Conservation (phyloP, 1,284 basidiomycete species). For the Heterobasidion parviporum region DNA sequence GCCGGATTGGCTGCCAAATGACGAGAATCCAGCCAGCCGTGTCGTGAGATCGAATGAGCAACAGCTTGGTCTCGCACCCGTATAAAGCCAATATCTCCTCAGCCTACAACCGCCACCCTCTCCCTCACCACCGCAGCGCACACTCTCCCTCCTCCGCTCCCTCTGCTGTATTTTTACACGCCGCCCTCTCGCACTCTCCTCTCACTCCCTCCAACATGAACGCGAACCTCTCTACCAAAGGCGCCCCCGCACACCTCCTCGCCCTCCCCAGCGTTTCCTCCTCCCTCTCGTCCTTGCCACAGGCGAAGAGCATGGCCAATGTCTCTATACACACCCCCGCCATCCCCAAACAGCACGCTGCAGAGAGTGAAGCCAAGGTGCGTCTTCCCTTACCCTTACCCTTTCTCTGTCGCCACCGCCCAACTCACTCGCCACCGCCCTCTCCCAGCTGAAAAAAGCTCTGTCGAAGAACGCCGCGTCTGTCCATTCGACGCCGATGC, state of each 20-base stretch:
- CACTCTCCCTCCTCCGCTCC: constrained; percentile 1
- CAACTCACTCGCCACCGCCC: neutral
- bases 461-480: constrained; percentile 11
- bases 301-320: constrained; percentile 57
- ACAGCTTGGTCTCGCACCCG: constrained; percentile 14
- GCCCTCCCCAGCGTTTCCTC: constrained; percentile 63
- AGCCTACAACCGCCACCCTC: constrained; percentile 7
- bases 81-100: constrained; percentile 19
- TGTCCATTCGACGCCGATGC: constrained; percentile 2
- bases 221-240: constrained; percentile 8
- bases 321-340: constrained; percentile 58
- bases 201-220: constrained; percentile 13
- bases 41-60: constrained; percentile 6
- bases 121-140: constrained; percentile 6
- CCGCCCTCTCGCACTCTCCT: constrained; percentile 6
- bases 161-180: constrained; percentile 9
- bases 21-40: constrained; percentile 6
- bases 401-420: neutral
- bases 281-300: constrained; percentile 56
- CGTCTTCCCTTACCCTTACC: constrained; percentile 8
- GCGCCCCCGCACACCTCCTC: constrained; percentile 44
- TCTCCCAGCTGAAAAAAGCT: constrained; percentile 12
- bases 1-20: constrained; percentile 9
- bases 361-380: constrained; percentile 71
- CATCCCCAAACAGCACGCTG: constrained; percentile 57